Conservation (phyloP, 305 asterid species). For the Solanum aculeatissimum region DNA sequence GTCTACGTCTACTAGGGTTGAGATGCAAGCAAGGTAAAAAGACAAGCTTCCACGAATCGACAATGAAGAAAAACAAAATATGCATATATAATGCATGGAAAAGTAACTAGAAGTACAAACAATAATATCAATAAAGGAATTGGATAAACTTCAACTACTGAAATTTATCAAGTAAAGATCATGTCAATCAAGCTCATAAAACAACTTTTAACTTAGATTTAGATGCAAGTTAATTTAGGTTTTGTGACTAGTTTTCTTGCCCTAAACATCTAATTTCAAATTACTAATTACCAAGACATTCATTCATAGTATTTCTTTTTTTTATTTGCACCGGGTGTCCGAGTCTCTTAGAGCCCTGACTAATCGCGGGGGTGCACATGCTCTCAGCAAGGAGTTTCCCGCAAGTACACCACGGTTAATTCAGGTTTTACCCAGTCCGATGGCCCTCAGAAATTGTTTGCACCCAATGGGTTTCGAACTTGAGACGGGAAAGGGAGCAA, state of each 20-base stretch:
- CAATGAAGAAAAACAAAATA: not conserved
- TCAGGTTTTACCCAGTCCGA: no score
- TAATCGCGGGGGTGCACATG: no score
- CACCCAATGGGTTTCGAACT: no score
- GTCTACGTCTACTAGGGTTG: not conserved
- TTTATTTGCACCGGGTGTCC: no score
- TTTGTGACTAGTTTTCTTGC: not conserved
- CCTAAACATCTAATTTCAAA: not conserved
- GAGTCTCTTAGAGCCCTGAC: no score
- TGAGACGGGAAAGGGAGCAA: no score
- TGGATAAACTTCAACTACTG: not conserved
- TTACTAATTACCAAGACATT: not conserved
- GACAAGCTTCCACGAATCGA: not conserved
- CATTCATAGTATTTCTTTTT: not conserved
- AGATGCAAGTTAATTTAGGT: not conserved
- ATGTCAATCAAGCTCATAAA: not conserved
- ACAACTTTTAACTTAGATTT: not conserved
- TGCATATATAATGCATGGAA: not conserved
- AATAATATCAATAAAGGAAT: not conserved
- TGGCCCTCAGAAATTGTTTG: no score
- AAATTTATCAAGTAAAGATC: not conserved
- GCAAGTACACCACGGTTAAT: no score
- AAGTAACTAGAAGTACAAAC: not conserved
- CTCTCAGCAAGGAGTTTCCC: no score
- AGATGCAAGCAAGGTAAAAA: not conserved